Evolutionary conservation across 108 stramenopile genomes (phyloP).

Genomic region (Bacterosira constricta): DNA sequence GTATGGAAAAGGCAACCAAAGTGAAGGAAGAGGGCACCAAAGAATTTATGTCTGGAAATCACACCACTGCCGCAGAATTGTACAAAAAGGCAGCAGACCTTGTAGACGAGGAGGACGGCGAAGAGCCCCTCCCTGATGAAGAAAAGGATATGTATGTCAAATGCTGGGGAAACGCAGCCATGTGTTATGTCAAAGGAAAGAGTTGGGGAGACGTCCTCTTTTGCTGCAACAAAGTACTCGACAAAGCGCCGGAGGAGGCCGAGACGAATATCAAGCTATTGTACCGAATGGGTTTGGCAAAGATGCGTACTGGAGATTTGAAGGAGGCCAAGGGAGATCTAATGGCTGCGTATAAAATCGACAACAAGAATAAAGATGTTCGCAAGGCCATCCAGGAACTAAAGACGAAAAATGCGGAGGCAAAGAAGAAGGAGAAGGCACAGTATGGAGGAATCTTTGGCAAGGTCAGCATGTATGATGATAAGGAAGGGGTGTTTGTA

Average conservation of each 20-base stretch:
- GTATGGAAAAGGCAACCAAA: constrained; percentile 72
- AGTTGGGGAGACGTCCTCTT: constrained; percentile 82
- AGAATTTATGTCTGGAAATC: constrained; percentile 82
- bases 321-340: constrained; percentile 93
- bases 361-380: constrained; percentile 92
- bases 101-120: constrained; percentile 79
- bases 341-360: constrained; percentile 87
- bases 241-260: constrained; percentile 65
- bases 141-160: constrained; percentile 74
- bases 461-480: constrained; percentile 90
- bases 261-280: constrained; percentile 87
- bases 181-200: constrained; percentile 85
- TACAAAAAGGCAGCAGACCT: constrained; percentile 84
- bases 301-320: constrained; percentile 82
- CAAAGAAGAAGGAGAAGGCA: constrained; percentile 89
- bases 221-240: constrained; percentile 80
- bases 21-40: constrained; percentile 86
- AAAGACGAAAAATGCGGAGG: constrained; percentile 68
- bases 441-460: constrained; percentile 91
- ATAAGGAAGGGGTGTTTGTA: constrained; percentile 82
- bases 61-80: constrained; percentile 70
- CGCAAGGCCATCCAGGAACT: constrained; percentile 76
- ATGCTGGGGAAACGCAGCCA: constrained; percentile 91
- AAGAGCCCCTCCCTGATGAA: constrained; percentile 72
- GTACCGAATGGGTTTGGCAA: constrained; percentile 82